Conservation (phyloP, 2,329 filamentous ascomycete species). For the Macroventuria anomochaeta region DNA sequence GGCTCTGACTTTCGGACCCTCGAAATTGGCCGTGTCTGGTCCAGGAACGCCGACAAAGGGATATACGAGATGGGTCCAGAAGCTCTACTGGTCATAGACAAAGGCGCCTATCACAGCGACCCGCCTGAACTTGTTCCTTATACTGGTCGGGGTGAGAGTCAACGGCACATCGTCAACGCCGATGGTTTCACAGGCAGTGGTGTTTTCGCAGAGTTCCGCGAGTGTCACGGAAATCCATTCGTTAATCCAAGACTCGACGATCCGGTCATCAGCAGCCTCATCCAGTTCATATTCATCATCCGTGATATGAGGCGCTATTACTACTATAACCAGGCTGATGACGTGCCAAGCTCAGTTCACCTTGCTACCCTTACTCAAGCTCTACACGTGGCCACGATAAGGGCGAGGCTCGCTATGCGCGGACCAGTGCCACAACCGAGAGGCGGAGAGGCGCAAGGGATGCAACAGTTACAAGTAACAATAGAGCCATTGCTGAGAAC, state of each 20-base stretch:
- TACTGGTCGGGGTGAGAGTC: background rate
- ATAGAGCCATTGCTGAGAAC: too few relatives aligned
- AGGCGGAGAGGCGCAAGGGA: too few relatives aligned
- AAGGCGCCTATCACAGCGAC: background rate
- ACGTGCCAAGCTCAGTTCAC: background rate
- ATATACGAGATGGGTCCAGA: background rate
- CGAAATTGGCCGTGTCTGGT: background rate
- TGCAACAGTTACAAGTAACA: background rate
- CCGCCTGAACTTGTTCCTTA: conserved; percentile 3
- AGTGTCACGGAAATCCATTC: background rate
- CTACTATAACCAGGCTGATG: background rate
- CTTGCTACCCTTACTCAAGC: background rate
- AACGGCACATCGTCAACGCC: background rate
- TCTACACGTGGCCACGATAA: background rate
- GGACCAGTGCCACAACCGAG: too few relatives aligned
- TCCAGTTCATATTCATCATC: conserved; percentile 5
- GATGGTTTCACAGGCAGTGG: background rate
- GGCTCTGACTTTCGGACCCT: background rate
- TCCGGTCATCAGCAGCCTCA: background rate
- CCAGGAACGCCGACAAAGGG: too few relatives aligned
- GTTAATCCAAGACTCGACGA: background rate
- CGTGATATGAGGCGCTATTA: conserved; percentile 1
- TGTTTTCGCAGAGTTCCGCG: background rate
- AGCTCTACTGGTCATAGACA: background rate
- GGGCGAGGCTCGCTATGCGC: background rate